Evolutionary conservation across 345 rosid species (phyloP), one percentile per base, ranked within the genome.

Genomic region (Pistacia atlantica): DNA sequence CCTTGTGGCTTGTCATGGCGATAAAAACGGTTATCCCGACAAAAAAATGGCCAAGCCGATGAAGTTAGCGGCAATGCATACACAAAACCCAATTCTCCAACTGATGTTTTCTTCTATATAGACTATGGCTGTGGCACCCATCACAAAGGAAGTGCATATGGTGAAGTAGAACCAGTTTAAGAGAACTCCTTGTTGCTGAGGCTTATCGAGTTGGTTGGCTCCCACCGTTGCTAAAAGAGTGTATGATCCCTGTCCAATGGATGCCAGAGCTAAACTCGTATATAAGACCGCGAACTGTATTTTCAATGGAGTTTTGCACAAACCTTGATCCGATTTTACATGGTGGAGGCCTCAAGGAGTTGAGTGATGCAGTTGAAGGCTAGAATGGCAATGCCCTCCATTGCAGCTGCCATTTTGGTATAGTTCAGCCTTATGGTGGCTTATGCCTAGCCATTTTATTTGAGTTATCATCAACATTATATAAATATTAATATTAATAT

Each of bases 141-240:
- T 33, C 14, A 76, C 68, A 28, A 13, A 9, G 3, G 75, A 57
- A 11, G 18, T 31, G 38, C 73, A 79, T 42, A 48, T 12, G 11
- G 55, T 52, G 33, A 76, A 31, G 67, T 61, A 70, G 76, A 59
- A 82, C 82, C 82, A 79, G 67, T 82, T 76, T 62, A 83, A 78
- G 73, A 79, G 76, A 42, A 58, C 58, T 33, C 63, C 63, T 14
- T 65, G 78, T 2, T 66, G 57, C 42, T 49, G 20, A 18, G 68
- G 46, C 13, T 48, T 62, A 10, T 48, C 46, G 20, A 81, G 77
- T 76, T 81, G 80, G 54, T 81, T 69, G 20, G 80, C 84, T 52
- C 80, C 84, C 2, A 67, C 3, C 2, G 84, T 67, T 4, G 78
- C 78, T 18, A 57, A 7, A 20, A 52, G 77, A 71, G 73, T 68